Evolutionary conservation across 2,329 filamentous ascomycete species (phyloP), one percentile per base, ranked within the genome.

Genomic region (Dactylellina haptotyla): DNA sequence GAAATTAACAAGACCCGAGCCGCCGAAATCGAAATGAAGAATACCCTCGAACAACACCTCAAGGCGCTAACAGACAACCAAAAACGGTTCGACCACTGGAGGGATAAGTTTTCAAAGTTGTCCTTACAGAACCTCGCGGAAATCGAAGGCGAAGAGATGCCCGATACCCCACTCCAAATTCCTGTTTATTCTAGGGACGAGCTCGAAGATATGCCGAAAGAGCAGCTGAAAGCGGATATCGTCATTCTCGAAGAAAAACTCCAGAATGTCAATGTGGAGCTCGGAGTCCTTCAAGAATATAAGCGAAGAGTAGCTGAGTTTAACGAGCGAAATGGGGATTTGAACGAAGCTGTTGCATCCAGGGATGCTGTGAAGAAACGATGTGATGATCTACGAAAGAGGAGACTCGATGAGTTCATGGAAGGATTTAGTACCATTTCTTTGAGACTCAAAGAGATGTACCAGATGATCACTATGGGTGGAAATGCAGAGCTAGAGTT

Each of bases 391-490:
- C 88, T 99, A 58, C 91, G 95, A 10, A 90, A 92, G 12, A 85
- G 97, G 54, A 91, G 95, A 28, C 85, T 98, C 5, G 94, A 97
- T 78, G 94, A 95, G 34, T 99, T 99, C 86, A 98, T 98, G 93
- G 92, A 96, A 80, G 95, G 96, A 39, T 98, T 99, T 83, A 90
- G 90, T 79, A 90, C 88, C 75, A 99, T 99, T 81, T 98, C 94
- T 0, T 85, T 97, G 23, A 90, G 94, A 0, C 85, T 99, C 48
- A 99, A 99, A 84, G 95, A 99, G 80, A 99, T 99, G 95, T 99
- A 99, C 83, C 95, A 99, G 46, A 97, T 99, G 93, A 99, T 99
- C 80, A 99, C 95, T 20, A 98, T 99, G 93, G 95, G 95, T 75
- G 95, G 95, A 64, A 99, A 99, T 78, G 95, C 95, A 0, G 95